These are phyloP conservation scores for Lophiostoma macrostomum DNA, from an alignment of 495 filamentous ascomycete species.

Conservation along the genomic window DNA sequence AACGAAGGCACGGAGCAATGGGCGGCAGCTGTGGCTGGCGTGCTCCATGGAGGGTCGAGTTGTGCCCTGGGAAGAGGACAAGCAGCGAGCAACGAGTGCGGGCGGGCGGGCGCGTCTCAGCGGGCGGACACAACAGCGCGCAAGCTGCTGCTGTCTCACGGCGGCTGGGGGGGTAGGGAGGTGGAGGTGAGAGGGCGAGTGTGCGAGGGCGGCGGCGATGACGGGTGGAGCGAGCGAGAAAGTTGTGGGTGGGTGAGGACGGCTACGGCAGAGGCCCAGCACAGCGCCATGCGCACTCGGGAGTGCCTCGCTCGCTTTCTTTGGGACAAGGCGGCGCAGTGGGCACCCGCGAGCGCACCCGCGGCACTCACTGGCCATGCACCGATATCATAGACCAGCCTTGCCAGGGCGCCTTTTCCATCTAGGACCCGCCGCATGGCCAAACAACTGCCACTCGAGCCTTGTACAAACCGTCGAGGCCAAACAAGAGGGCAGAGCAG, in stretches of 20 bases:
- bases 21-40: slow-evolving; percentile 32
- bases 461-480: too few relatives aligned
- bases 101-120: not conserved
- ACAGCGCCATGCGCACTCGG: too few relatives aligned
- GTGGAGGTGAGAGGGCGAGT: not conserved
- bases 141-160: slow-evolving; percentile 8
- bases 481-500: too few relatives aligned
- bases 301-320: slow-evolving; percentile 9
- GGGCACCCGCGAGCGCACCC: too few relatives aligned
- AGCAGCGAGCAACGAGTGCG: slow-evolving; percentile 15
- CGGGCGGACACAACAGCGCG: slow-evolving; percentile 27
- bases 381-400: too few relatives aligned
- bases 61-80: slow-evolving; percentile 27
- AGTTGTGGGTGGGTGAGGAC: not conserved
- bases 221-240: not conserved
- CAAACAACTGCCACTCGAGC: too few relatives aligned
- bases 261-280: not conserved
- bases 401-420: too few relatives aligned
- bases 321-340: too few relatives aligned
- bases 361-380: too few relatives aligned
- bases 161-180: not conserved
- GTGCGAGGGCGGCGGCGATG: not conserved
- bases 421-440: too few relatives aligned
- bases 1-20: slow-evolving; percentile 49
- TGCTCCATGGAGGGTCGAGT: slow-evolving; percentile 41